Evolutionary conservation across 2,329 filamentous ascomycete genomes (phyloP).

Genomic region (Arachnopeziza araneosa): DNA sequence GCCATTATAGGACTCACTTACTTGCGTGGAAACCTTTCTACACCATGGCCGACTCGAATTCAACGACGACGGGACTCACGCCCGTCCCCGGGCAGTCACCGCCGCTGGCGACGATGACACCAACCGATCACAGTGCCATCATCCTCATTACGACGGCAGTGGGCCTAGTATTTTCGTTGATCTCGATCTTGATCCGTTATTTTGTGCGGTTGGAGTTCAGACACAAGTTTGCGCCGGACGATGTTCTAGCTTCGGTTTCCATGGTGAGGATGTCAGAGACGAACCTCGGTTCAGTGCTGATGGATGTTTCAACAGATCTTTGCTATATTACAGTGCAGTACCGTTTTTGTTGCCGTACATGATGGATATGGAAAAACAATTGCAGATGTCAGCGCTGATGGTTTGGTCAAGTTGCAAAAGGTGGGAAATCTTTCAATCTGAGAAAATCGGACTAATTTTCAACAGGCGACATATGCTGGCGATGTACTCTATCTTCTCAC

Average conservation of each 20-base stretch:
- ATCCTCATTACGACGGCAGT: slow-evolving; percentile 36
- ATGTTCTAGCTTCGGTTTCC: slow-evolving; percentile 30
- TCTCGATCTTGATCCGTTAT: slow-evolving; percentile 35
- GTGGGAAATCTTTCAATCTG: neutral
- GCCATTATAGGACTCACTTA: neutral
- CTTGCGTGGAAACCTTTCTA: neutral
- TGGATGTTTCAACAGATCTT: slow-evolving; percentile 25
- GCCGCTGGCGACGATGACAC: slow-evolving; percentile 4
- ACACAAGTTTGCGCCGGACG: slow-evolving; percentile 32
- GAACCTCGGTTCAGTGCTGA: neutral
- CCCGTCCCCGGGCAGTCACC: slow-evolving; percentile 3
- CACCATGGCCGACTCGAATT: neutral
- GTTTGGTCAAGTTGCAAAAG: slow-evolving; percentile 7
- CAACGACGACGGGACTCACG: neutral
- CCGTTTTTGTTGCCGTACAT: slow-evolving; percentile 34
- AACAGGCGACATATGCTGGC: slow-evolving; percentile 33
- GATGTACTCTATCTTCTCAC: slow-evolving; percentile 39
- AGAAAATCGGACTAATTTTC: neutral
- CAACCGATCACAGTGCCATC: slow-evolving; percentile 35
- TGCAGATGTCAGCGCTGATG: slow-evolving; percentile 8
- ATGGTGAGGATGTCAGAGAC: neutral
- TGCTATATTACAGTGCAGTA: slow-evolving; percentile 32
- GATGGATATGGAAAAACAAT: slow-evolving; percentile 36
- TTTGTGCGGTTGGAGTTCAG: slow-evolving; percentile 33
- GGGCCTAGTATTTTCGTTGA: slow-evolving; percentile 33